These are phyloP conservation scores for Lasiosphaeria ovina DNA, from an alignment of 495 filamentous ascomycete species.

Conservation along the genomic window DNA sequence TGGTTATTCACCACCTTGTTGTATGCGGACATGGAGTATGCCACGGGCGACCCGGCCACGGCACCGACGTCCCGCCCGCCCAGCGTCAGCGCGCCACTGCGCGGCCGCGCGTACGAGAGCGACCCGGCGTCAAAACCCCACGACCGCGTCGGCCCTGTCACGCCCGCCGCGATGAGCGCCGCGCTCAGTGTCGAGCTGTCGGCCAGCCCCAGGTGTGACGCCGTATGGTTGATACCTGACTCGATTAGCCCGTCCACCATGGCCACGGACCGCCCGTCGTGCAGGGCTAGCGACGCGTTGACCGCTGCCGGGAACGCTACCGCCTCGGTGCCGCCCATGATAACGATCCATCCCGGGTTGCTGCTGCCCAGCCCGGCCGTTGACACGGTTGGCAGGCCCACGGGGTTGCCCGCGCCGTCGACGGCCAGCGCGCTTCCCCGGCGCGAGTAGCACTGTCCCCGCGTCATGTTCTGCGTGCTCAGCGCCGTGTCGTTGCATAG, in stretches of 20 bases:
- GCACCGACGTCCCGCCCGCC: background rate
- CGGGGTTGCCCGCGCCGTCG: background rate
- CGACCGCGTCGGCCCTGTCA: background rate
- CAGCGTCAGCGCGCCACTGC: background rate
- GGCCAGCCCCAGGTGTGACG: background rate
- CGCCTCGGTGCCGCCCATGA: background rate
- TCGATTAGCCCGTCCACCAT: background rate
- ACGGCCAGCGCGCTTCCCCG: background rate
- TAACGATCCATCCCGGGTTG: background rate
- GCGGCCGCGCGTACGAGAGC: background rate
- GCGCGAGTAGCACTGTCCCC: background rate
- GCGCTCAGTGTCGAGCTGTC: background rate
- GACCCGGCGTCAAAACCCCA: background rate
- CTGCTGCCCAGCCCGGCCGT: background rate
- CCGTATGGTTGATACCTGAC: background rate
- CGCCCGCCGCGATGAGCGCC: background rate
- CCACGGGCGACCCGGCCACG: background rate
- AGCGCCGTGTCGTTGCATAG: background rate
- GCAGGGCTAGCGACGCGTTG: background rate
- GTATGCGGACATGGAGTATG: background rate
- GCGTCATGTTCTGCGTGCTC: background rate
- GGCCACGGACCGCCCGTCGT: background rate
- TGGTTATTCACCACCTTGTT: background rate
- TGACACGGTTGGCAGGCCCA: background rate
- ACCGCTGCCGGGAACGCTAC: background rate